phyloP scores from a whole-genome alignment of 176 grass and related monocot species.

The Phoenix roebelenii region DNA sequence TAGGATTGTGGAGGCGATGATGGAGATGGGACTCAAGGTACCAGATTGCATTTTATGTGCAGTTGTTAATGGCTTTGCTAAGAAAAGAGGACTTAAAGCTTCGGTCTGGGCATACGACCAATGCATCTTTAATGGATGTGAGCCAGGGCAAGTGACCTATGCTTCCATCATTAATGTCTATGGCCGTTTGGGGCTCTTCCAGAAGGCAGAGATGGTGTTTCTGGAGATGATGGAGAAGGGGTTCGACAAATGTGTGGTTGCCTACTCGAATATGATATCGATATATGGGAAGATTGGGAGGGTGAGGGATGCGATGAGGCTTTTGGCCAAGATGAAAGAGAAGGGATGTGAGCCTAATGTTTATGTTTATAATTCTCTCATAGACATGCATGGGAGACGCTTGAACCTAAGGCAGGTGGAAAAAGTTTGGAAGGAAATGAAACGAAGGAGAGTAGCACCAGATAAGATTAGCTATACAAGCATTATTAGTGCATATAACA shows the following conservation, averaged over 20 bases:
- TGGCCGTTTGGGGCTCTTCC: constrained; percentile 55
- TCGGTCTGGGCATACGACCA: constrained; percentile 63
- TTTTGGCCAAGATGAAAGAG: constrained; percentile 84
- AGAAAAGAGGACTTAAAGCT: constrained; percentile 55
- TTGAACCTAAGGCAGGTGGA: constrained; percentile 64
- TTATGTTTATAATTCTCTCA: constrained; percentile 80
- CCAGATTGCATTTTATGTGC: constrained; percentile 70
- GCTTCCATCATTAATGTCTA: constrained; percentile 76
- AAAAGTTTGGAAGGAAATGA: constrained; percentile 88
- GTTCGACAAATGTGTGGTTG: constrained; percentile 69
- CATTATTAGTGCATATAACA: constrained; percentile 65
- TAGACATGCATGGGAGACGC: constrained; percentile 69
- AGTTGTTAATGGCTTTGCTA: constrained; percentile 72
- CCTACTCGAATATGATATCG: constrained; percentile 86
- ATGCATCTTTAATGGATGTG: constrained; percentile 41
- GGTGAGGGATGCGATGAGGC: constrained; percentile 52
- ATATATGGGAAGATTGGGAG: constrained; percentile 78
- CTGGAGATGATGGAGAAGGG: constrained; percentile 71
- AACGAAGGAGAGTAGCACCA: constrained; percentile 43
- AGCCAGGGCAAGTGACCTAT: constrained; percentile 89
- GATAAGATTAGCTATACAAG: constrained; percentile 73
- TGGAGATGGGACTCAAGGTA: constrained; percentile 46
- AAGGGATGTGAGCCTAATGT: constrained; percentile 73
- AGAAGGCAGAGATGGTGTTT: constrained; percentile 62
- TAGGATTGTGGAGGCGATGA: constrained; percentile 57